phyloP scores from a whole-genome alignment of 495 filamentous ascomycete species.

The Jackrogersella minutella region DNA sequence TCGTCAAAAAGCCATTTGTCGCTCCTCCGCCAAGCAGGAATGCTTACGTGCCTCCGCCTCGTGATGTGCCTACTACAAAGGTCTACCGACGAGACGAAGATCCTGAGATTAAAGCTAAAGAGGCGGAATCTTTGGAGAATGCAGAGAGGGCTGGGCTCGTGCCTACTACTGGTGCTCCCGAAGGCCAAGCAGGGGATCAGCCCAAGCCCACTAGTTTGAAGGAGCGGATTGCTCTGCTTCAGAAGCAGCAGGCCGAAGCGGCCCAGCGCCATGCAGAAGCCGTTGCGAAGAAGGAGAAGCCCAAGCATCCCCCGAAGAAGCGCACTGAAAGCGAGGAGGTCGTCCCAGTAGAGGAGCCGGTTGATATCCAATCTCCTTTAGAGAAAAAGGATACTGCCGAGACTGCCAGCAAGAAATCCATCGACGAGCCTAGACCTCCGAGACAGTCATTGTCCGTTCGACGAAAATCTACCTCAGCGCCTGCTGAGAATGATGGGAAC shows the following conservation, averaged over 20 bases:
- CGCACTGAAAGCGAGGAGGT: conserved; percentile 65
- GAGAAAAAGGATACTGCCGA: conserved; percentile 63
- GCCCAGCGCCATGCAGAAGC: conserved; percentile 80
- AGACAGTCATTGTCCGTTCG: conserved; percentile 53
- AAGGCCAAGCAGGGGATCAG: conserved; percentile 73
- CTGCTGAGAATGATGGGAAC: conserved; percentile 74
- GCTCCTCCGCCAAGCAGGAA: conserved; percentile 93
- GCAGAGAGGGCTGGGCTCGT: conserved; percentile 68
- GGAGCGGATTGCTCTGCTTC: conserved; percentile 89
- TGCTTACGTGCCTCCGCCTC: conserved; percentile 82
- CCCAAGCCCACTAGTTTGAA: conserved; percentile 93
- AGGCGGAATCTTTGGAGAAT: conserved; percentile 62
- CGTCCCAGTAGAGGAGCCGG: conserved; percentile 50
- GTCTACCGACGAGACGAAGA: conserved; percentile 90
- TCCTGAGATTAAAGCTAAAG: conserved; percentile 76
- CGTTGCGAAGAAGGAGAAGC: conserved; percentile 86
- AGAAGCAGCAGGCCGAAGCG: conserved; percentile 92
- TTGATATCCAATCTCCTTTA: conserved; percentile 46
- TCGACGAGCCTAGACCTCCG: conserved; percentile 62
- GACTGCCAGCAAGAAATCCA: conserved; percentile 60
- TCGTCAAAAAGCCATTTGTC: conserved; percentile 98
- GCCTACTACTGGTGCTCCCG: conserved; percentile 47
- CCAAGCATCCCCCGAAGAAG: conserved; percentile 81
- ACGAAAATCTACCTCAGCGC: conserved; percentile 62
- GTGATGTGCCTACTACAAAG: conserved; percentile 69